Evolutionary conservation across 139 green algal species (phyloP), one percentile per base, ranked within the genome.

Genomic region (Micractinium sp.): DNA sequence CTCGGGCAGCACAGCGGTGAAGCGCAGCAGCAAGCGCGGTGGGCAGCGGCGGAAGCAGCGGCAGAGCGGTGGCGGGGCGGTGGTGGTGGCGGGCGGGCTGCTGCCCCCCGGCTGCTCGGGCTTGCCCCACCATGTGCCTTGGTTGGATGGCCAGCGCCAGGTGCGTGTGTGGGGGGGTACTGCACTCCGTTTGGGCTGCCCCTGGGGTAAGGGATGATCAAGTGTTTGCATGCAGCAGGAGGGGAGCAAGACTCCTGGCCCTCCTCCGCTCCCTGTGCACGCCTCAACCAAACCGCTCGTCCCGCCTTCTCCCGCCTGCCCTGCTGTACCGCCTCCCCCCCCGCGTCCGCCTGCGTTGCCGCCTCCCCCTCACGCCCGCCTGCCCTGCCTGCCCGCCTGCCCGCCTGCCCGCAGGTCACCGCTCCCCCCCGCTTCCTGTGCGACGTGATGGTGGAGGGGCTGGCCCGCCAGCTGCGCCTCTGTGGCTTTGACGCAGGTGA

Each of bases 401-500:
- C 18, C 35, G 35, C 19, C 38, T 20, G 20, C 63, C 82, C 39
- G 19, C 67, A 69, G 41, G 53, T 85, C 33, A 76, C 53, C 15
- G 86, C 53, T n/a, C 2, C 36, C 67, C 89, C 92, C 1, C 90
- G 88, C 38, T 95, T 95, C 77, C 71, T 95, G 5, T 90, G 78
- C 13, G 93, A 95, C 61, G 87, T 90, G 7, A 95, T 93, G 90
- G 81, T 85, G 3, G 86, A 95, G 56, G 93, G 93, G 0, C 84
- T 95, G 60, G 93, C 93, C 20, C 85, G 91, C 31, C 93, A 95
- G 91, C 87, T 95, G 67, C 88, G 93, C 20, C 39, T 95, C 41
- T 94, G 85, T 29, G 93, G 93, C 25, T 75, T 95, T 27, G 93
- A 95, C 77, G 89, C 92, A 15, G 90, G 87, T 53, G 82, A n/a